These are phyloP conservation scores for Zygosaccharomyces rouxii DNA, from an alignment of 805 yeast genomes.

Conservation along the genomic window DNA sequence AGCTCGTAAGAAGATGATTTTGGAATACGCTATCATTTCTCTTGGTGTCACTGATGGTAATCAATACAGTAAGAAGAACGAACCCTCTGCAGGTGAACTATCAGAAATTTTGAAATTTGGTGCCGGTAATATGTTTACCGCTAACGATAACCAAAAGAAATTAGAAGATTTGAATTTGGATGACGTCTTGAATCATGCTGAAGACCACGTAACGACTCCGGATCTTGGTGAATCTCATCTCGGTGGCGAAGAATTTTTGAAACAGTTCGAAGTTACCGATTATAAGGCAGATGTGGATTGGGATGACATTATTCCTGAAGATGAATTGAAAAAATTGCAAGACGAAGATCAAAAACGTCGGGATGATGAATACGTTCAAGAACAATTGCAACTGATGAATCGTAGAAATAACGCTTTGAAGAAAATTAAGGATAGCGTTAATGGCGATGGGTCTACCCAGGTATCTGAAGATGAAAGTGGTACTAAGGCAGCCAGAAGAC, in stretches of 20 bases:
- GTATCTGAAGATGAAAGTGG: conserved; percentile 39
- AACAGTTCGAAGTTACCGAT: conserved; percentile 96
- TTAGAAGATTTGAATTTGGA: conserved; percentile 92
- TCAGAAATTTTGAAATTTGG: conserved; percentile 95
- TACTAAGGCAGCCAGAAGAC: conserved; percentile 37
- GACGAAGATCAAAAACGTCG: conserved; percentile 83
- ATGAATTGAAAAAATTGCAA: conserved; percentile 80
- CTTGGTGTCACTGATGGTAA: conserved; percentile 82
- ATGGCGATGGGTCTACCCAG: conserved; percentile 42
- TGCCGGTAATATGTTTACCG: conserved; percentile 97
- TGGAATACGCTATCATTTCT: conserved; percentile 95
- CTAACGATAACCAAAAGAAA: conserved; percentile 91
- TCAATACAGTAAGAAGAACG: conserved; percentile 50
- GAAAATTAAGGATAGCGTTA: conserved; percentile 44
- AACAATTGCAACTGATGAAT: conserved; percentile 82
- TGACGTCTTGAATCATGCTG: conserved; percentile 94
- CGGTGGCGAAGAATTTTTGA: conserved; percentile 96
- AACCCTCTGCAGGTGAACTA: conserved; percentile 79
- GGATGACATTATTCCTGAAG: conserved; percentile 98
- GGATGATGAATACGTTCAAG: conserved; percentile 82
- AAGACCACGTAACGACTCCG: conserved; percentile 93
- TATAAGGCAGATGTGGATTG: conserved; percentile 97
- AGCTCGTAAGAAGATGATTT: conserved; percentile 95
- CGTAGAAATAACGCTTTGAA: conserved; percentile 73
- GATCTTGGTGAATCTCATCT: conserved; percentile 95